Percentiles rank a stretch among this genome's conserved stretches.
phyloP scores from a whole-genome alignment of 2,329 filamentous ascomycete genomes.

The Cladophialophora bantiana region DNA sequence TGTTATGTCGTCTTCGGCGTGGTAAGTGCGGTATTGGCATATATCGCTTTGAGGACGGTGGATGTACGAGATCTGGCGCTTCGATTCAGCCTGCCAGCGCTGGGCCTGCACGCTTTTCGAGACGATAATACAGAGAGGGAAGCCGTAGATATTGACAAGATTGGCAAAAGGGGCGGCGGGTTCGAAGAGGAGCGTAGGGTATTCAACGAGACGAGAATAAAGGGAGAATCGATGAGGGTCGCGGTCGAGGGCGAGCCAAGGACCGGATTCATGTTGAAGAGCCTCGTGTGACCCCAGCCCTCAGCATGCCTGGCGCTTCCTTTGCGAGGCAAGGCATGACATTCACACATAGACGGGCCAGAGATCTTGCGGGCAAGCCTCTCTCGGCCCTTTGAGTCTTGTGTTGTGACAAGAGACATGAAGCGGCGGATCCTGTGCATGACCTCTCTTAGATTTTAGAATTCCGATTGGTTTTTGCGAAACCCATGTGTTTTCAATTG shows the following conservation, averaged over 20 bases:
- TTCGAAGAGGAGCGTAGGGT: conserved; percentile 8
- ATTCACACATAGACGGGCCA: neutral
- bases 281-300: conserved; percentile 23
- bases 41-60: conserved; percentile 23
- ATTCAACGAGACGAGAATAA: conserved; percentile 33
- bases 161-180: neutral
- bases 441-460: too few relatives aligned
- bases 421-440: too few relatives aligned
- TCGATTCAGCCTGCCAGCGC: conserved; percentile 31
- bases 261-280: conserved; percentile 31
- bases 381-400: neutral
- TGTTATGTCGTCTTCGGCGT: conserved; percentile 35
- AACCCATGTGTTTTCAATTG: too few relatives aligned
- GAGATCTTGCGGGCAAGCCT: conserved; percentile 15
- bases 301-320: too few relatives aligned
- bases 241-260: conserved; percentile 29
- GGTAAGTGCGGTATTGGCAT: conserved; percentile 20
- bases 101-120: conserved; percentile 32
- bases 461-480: too few relatives aligned
- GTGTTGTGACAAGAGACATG: too few relatives aligned
- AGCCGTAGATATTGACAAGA: conserved; percentile 13
- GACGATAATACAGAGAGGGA: conserved; percentile 23
- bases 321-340: too few relatives aligned
- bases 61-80: conserved; percentile 34
- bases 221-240: conserved; percentile 29